Evolutionary conservation across 2,329 filamentous ascomycete species (phyloP).

Genomic region (Graphilbum sp.): DNA sequence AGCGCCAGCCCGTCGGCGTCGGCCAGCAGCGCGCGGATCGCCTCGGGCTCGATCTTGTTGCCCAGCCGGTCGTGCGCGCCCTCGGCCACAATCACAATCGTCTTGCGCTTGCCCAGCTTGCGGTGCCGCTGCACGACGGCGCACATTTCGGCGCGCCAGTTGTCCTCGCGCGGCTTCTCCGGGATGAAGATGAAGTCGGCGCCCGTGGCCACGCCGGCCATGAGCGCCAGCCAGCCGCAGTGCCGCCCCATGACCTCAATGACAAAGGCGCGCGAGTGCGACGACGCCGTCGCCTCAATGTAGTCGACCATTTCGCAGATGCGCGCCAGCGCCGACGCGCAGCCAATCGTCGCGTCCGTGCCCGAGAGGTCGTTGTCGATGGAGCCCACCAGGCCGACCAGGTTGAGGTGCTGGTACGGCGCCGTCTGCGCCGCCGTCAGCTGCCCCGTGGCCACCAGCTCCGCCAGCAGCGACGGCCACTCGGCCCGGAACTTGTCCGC

Average conservation of each 20-base stretch:
- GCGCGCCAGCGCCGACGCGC: constrained; percentile 80
- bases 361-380: constrained; percentile 98
- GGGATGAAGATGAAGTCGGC: constrained; percentile 96
- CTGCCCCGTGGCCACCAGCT: constrained; percentile 61
- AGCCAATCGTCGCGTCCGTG: constrained; percentile 94
- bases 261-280: constrained; percentile 90
- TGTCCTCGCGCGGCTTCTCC: constrained; percentile 72
- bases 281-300: constrained; percentile 87
- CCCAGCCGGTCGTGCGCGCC: constrained; percentile 76
- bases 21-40: constrained; percentile 80
- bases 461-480: constrained; percentile 76
- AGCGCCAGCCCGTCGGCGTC: constrained; percentile 56
- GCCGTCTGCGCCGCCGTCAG: constrained; percentile 54
- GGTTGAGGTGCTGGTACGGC: constrained; percentile 77
- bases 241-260: constrained; percentile 98
- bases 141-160: constrained; percentile 86
- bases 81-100: constrained; percentile 94
- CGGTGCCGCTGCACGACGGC: constrained; percentile 70
- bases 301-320: constrained; percentile 96
- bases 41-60: constrained; percentile 63
- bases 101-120: constrained; percentile 81
- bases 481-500: constrained; percentile 86
- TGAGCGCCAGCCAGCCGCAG: constrained; percentile 93
- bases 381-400: constrained; percentile 87
- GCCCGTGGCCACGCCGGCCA: constrained; percentile 87